Evolutionary conservation across 768 basidiomycete species (phyloP).

Genomic region (Boletus tomentosulus): DNA sequence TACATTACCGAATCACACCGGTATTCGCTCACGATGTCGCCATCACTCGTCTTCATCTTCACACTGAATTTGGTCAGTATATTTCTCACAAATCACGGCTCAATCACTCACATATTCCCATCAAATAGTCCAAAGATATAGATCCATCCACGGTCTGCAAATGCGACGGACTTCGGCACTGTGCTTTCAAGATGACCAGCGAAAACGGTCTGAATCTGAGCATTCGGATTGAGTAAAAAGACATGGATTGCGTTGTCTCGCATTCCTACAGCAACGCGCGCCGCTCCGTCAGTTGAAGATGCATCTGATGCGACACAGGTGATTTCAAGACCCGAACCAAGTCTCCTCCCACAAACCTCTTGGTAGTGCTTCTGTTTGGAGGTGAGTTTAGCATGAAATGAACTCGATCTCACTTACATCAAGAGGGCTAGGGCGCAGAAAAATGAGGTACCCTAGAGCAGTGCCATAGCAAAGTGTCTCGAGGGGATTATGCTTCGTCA

Average conservation of each 20-base stretch:
- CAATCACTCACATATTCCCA: conserved; percentile 2
- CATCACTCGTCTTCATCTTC: no score
- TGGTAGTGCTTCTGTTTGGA: conserved; percentile 4
- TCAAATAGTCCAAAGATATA: conserved; percentile 7
- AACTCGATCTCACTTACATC: conserved; percentile 3
- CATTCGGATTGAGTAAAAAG: not conserved
- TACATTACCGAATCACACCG: no score
- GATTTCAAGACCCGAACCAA: conserved; percentile 8
- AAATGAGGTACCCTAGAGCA: conserved; percentile 1
- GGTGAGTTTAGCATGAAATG: no score
- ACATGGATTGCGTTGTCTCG: conserved; percentile 6
- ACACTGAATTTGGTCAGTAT: no score
- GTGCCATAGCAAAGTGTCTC: conserved; percentile 12
- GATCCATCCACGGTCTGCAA: not conserved
- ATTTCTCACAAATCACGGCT: no score
- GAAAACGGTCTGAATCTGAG: conserved; percentile 2
- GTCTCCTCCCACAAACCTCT: conserved; percentile 5
- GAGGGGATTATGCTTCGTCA: not conserved
- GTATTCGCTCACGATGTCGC: no score
- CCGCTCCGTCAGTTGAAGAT: not conserved
- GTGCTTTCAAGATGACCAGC: conserved; percentile 1
- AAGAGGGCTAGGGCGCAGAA: not conserved
- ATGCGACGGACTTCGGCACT: conserved; percentile 1
- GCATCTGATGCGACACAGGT: conserved; percentile 2
- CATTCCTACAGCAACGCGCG: not conserved